Evolutionary conservation across 148 eudicot genomes (phyloP).

Genomic region (Arbutus unedo): DNA sequence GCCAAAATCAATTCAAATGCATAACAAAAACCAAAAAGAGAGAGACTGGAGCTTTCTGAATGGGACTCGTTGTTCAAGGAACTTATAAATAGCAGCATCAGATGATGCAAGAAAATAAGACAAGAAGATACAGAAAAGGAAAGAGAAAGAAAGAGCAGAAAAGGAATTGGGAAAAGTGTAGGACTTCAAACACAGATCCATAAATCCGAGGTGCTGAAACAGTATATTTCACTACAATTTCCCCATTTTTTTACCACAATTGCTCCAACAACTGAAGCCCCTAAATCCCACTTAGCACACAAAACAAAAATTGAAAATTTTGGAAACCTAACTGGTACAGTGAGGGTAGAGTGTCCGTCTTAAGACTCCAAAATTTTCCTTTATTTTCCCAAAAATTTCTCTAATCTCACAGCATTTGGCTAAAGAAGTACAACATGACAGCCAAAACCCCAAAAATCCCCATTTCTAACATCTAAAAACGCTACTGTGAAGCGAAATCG

Average conservation of each 20-base stretch:
- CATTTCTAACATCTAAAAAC: background rate
- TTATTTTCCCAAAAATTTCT: background rate
- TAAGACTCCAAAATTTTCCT: background rate
- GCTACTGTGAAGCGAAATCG: background rate
- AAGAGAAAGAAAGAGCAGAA: background rate
- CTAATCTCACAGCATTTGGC: background rate
- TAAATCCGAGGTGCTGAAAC: background rate
- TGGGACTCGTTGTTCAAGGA: background rate
- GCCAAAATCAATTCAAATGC: background rate
- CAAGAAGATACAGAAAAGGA: background rate
- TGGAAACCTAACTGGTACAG: background rate
- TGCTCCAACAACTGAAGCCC: background rate
- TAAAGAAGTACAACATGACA: background rate
- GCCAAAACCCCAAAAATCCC: constrained; percentile 9
- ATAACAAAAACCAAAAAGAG: background rate
- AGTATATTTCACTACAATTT: background rate
- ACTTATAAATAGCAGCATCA: background rate
- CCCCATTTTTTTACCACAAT: background rate
- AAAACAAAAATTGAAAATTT: background rate
- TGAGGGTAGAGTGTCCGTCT: background rate
- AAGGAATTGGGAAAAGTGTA: background rate
- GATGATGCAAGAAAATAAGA: background rate
- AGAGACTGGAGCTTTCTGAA: background rate
- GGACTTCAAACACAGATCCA: background rate
- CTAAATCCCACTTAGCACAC: background rate